phyloP scores from a whole-genome alignment of 768 basidiomycete species.

The Tulasnella sp. region DNA sequence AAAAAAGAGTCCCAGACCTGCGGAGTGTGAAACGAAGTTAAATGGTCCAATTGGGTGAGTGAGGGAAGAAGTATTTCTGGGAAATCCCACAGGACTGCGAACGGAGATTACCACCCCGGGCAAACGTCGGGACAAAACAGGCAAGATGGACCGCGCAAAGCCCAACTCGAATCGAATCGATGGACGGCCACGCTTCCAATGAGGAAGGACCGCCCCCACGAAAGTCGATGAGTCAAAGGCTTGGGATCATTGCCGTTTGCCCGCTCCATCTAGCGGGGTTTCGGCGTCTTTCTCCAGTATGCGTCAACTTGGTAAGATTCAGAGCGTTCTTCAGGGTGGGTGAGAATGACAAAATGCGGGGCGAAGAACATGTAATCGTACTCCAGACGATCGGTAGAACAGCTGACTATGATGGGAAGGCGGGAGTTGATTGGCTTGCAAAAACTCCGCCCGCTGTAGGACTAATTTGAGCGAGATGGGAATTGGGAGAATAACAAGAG shows the following conservation, averaged over 20 bases:
- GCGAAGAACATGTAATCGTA: not conserved
- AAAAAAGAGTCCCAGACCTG: not conserved
- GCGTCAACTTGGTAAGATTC: conserved; percentile 5
- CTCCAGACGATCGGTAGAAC: not conserved
- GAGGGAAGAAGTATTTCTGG: not conserved
- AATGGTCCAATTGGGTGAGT: not conserved
- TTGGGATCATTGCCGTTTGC: not conserved
- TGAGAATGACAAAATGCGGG: conserved; percentile 7
- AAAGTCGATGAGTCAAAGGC: conserved; percentile 6
- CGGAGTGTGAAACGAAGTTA: not conserved
- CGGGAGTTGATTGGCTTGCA: not conserved
- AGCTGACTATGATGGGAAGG: not conserved
- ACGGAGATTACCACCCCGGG: conserved; percentile 5
- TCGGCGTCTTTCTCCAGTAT: not conserved
- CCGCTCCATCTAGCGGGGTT: not conserved
- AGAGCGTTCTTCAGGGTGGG: not conserved
- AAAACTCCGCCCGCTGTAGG: not conserved
- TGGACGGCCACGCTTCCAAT: not conserved
- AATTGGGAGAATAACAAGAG: not conserved
- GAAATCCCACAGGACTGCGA: conserved; percentile 7
- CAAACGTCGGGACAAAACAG: not conserved
- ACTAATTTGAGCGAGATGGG: not conserved
- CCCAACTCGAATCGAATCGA: conserved; percentile 6
- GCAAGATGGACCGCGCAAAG: not conserved
- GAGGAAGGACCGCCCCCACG: conserved; percentile 6